Evolutionary conservation across 1,139 yeast genomes (phyloP).

Genomic region (Zhuliangozyma blackwelliae): DNA sequence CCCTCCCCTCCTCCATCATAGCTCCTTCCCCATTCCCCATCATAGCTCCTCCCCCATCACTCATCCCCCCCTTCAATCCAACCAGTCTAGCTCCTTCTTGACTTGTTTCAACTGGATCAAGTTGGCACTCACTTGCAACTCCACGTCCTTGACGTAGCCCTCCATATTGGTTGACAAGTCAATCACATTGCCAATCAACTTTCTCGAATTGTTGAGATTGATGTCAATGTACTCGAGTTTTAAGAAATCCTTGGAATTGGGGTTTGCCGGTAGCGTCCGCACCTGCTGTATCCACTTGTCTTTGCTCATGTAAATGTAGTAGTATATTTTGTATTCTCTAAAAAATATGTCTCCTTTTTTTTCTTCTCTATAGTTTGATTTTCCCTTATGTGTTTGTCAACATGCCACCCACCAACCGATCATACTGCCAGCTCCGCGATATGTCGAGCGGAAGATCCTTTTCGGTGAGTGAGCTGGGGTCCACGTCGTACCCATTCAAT

Average conservation of each 20-base stretch:
- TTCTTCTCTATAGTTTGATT: no score
- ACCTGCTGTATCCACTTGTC: constrained; percentile 30
- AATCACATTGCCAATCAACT: constrained; percentile 30
- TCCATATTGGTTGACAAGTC: constrained; percentile 20
- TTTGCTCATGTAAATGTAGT: constrained; percentile 2
- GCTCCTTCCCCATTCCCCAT: no score
- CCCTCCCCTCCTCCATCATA: no score
- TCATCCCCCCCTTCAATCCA: constrained; percentile 10
- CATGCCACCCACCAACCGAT: constrained; percentile 20
- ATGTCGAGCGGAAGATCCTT: constrained; percentile 26
- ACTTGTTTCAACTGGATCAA: constrained; percentile 24
- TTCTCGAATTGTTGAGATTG: constrained; percentile 41
- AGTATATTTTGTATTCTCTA: no score
- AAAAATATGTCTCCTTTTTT: no score
- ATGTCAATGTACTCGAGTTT: constrained; percentile 44
- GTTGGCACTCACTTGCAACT: constrained; percentile 24
- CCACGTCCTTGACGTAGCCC: constrained; percentile 15
- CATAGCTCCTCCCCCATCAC: no score
- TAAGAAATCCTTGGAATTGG: constrained; percentile 34
- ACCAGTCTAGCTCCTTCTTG: constrained; percentile 27
- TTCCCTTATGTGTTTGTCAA: constrained; percentile 1
- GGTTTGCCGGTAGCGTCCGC: constrained; percentile 38
- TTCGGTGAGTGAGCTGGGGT: constrained; percentile 7
- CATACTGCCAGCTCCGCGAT: constrained; percentile 27
- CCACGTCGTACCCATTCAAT: constrained; percentile 24